Evolutionary conservation across 2,329 filamentous ascomycete species (phyloP).

Genomic region (Aspergillus transmontanensis): DNA sequence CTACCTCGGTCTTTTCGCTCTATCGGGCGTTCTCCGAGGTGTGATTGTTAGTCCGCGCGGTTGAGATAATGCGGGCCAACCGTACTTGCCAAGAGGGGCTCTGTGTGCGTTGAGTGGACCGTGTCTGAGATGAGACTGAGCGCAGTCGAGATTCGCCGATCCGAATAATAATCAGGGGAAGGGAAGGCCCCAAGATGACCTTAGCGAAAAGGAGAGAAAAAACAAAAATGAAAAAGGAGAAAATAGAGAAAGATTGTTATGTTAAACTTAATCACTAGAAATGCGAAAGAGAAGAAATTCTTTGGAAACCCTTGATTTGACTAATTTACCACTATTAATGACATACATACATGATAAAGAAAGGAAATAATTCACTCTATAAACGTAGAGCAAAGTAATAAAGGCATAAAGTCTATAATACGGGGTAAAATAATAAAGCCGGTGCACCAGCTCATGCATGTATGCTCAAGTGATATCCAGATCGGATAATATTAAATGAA

Average conservation of each 20-base stretch:
- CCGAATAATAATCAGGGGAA: not conserved
- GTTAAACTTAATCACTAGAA: not conserved
- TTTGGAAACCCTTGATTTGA: constrained; percentile 34
- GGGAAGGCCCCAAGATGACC: not conserved
- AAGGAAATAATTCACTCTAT: constrained; percentile 38
- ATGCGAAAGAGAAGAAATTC: constrained; percentile 2
- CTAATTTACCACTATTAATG: constrained; percentile 43
- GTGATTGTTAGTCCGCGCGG: not conserved
- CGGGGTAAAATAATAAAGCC: constrained; percentile 30
- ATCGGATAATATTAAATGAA: constrained; percentile 26
- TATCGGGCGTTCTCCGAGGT: constrained; percentile 9
- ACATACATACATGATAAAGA: constrained; percentile 46
- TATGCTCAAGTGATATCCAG: constrained; percentile 40
- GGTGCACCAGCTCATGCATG: constrained; percentile 33
- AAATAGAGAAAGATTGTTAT: not conserved
- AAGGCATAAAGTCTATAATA: constrained; percentile 42
- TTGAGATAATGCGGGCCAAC: constrained; percentile 3
- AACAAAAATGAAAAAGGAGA: not conserved
- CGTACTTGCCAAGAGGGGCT: constrained; percentile 9
- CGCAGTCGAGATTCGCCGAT: constrained; percentile 1
- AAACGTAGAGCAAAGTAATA: constrained; percentile 33
- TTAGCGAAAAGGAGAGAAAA: not conserved
- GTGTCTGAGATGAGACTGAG: not conserved
- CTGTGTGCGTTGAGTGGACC: constrained; percentile 3
- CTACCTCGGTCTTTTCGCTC: constrained; percentile 5